Percentiles rank a stretch among this genome's conserved stretches.
These are phyloP conservation scores for Obelidium mucronatum DNA, from an alignment of 192 early-diverging fungal genomes.

Conservation along the genomic window DNA sequence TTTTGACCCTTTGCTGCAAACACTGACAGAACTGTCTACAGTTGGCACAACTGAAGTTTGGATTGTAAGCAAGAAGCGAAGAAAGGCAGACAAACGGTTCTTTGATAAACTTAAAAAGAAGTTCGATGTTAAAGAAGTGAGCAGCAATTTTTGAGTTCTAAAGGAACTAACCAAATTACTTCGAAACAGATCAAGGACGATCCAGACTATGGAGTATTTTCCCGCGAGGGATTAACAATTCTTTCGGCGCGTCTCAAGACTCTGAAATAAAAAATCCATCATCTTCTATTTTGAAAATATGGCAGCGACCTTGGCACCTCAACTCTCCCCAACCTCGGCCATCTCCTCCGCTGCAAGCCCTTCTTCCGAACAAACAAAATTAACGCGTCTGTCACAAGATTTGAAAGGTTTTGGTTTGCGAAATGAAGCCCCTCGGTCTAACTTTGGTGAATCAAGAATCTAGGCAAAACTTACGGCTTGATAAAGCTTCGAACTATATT, in stretches of 20 bases:
- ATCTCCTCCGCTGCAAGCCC: background rate
- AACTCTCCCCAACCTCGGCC: background rate
- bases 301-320: background rate
- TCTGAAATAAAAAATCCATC: background rate
- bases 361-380: background rate
- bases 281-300: background rate
- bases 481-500: no score
- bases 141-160: background rate
- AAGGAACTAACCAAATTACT: background rate
- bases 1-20: constrained; percentile 54
- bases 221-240: constrained; percentile 24
- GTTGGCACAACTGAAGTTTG: constrained; percentile 43
- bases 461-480: no score
- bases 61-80: constrained; percentile 49
- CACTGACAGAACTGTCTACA: constrained; percentile 42
- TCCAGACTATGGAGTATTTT: constrained; percentile 29
- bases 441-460: no score
- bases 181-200: constrained; percentile 38
- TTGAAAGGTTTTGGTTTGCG: background rate
- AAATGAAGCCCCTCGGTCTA: no score
- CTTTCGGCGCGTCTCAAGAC: constrained; percentile 28
- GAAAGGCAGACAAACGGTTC: constrained; percentile 63
- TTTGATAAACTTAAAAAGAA: constrained; percentile 53
- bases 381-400: background rate
- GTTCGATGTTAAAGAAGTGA: constrained; percentile 52